Percentiles rank a stretch among this genome's conserved stretches.
Conservation (phyloP, 2,329 filamentous ascomycete species). For the Clonostachys byssicola region DNA sequence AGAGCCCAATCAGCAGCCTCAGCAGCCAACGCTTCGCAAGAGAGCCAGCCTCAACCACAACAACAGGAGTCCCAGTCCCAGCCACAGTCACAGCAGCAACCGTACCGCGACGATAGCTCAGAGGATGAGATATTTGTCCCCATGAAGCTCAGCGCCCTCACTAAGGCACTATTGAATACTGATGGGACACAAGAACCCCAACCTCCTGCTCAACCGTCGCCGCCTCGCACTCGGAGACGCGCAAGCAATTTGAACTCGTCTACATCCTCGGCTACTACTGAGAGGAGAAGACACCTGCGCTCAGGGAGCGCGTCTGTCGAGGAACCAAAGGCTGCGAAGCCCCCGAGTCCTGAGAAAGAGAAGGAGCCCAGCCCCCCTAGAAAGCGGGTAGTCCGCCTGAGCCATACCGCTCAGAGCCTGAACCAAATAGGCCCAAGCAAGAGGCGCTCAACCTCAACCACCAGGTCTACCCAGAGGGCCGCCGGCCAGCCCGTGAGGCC, state of each 20-base stretch:
- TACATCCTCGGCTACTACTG: constrained; percentile 30
- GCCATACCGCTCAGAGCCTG: constrained; percentile 41
- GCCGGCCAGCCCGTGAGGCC: constrained; percentile 21
- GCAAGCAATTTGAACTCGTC: constrained; percentile 41
- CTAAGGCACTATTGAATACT: constrained; percentile 75
- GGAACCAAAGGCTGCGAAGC: constrained; percentile 29
- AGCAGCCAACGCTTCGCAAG: background rate
- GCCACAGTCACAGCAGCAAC: constrained; percentile 34
- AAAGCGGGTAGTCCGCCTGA: constrained; percentile 55
- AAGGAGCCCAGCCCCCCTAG: constrained; percentile 48
- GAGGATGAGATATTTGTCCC: constrained; percentile 91
- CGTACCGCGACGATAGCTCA: constrained; percentile 69
- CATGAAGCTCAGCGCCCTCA: constrained; percentile 90
- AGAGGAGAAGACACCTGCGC: constrained; percentile 39
- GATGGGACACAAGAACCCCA: constrained; percentile 45
- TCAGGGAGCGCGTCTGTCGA: constrained; percentile 40
- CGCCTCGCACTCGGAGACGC: constrained; percentile 43
- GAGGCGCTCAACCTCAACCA: constrained; percentile 47
- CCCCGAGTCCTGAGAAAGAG: constrained; percentile 38
- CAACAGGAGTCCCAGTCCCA: constrained; percentile 16
- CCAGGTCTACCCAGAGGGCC: constrained; percentile 16
- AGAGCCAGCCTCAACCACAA: constrained; percentile 11
- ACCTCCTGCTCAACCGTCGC: constrained; percentile 33
- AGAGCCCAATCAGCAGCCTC: background rate
- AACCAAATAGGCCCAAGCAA: constrained; percentile 32